Percentiles rank a stretch among this genome's conserved stretches.
These are phyloP conservation scores for Salix purpurea DNA, from an alignment of 345 rosid genomes.

Conservation along the genomic window DNA sequence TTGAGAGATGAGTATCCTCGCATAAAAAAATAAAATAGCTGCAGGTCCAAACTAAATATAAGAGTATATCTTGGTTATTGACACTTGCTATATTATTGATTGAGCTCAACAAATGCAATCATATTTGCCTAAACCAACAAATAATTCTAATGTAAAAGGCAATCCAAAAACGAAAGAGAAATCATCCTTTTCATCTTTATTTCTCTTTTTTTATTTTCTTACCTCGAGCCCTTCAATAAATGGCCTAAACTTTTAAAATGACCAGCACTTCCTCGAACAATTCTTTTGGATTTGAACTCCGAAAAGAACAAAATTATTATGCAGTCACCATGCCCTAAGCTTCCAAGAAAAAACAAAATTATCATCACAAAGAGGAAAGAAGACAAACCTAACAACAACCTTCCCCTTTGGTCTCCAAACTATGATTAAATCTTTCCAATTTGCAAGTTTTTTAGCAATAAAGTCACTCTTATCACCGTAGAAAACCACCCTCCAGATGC, in stretches of 20 bases:
- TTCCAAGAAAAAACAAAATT: not conserved
- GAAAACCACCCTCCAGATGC: constrained; percentile 16
- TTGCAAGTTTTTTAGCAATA: not conserved
- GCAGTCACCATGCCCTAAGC: not conserved
- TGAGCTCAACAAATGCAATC: not conserved
- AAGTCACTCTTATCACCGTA: constrained; percentile 8
- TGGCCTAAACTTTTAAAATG: not conserved
- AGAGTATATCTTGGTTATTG: too few relatives aligned
- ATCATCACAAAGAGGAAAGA: not conserved
- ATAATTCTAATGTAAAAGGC: too few relatives aligned
- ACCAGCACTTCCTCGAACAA: not conserved
- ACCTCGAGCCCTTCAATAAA: not conserved
- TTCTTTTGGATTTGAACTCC: not conserved
- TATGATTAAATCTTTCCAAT: not conserved
- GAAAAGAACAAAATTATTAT: constrained; percentile 4
- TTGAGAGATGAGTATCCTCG: too few relatives aligned
- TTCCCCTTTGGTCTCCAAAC: not conserved
- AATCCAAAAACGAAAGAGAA: too few relatives aligned
- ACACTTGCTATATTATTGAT: not conserved
- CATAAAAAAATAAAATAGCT: too few relatives aligned
- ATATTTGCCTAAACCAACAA: too few relatives aligned
- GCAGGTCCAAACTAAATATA: too few relatives aligned
- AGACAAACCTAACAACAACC: constrained; percentile 17
- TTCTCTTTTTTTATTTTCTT: too few relatives aligned
- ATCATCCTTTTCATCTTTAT: not conserved